These are phyloP conservation scores for Dionaea muscipula DNA, from an alignment of 179 eudicot genomes.

Conservation along the genomic window DNA sequence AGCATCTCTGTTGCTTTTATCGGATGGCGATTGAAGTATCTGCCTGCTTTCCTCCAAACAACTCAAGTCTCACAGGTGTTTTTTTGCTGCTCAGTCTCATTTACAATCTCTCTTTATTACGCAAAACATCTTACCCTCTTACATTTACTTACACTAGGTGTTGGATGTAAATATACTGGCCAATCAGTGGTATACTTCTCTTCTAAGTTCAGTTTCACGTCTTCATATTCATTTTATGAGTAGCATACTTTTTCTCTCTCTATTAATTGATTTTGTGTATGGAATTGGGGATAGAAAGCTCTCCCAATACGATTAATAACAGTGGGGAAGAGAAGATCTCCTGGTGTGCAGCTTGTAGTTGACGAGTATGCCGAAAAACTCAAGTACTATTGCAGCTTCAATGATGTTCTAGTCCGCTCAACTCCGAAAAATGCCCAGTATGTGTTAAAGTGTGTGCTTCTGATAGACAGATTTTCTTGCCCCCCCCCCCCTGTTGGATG, in stretches of 20 bases:
- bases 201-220: neutral
- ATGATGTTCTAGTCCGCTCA: slow-evolving; percentile 51
- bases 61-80: slow-evolving; percentile 14
- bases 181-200: slow-evolving; percentile 38
- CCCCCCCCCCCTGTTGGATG: no score
- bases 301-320: slow-evolving; percentile 57
- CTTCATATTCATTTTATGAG: neutral
- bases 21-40: slow-evolving; percentile 13
- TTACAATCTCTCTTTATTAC: no score
- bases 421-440: slow-evolving; percentile 79
- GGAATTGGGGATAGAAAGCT: slow-evolving; percentile 34
- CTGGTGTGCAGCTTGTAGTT: slow-evolving; percentile 54
- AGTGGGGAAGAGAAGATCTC: slow-evolving; percentile 59
- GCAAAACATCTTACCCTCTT: neutral
- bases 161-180: slow-evolving; percentile 41
- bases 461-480: no score
- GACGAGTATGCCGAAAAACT: slow-evolving; percentile 64
- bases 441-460: no score
- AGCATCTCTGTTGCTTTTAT: no score
- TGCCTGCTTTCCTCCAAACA: slow-evolving; percentile 13
- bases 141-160: slow-evolving; percentile 11
- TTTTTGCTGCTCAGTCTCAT: neutral
- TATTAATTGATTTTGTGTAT: slow-evolving; percentile 6
- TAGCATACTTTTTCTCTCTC: no score
- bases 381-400: slow-evolving; percentile 41